Evolutionary conservation across 179 eudicot species (phyloP), one percentile per base, ranked within the genome.

Genomic region (Silene noctiflora): DNA sequence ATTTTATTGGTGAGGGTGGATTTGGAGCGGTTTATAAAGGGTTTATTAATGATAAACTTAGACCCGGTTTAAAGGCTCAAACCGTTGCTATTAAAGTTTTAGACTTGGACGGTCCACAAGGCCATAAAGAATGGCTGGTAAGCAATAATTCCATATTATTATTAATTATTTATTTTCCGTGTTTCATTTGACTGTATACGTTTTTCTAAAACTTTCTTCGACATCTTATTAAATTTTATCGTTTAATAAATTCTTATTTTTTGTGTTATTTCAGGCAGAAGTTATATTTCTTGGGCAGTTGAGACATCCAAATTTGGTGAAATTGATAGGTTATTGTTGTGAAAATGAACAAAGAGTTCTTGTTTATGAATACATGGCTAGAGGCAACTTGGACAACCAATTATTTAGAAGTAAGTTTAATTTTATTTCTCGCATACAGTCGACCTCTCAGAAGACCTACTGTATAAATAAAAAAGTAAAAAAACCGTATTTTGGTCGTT

Each of bases 21-120:
- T 94, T 94, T 22, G 98, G 98, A 10, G 96, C 96, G 0, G 98
- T 94, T 51, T 82, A 94, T 65, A 94, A 94, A 76, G 98, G 98
- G 80, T 94, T 92, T 78, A 80, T 89, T 19, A 88, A 87, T 73
- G 93, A 88, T 12, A 83, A 82, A 78, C 39, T 88, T 63, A 84
- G 90, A 42, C 87, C 93, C 2, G 95, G 96, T 12, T 83, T 93
- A 82, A 80, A 81, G 75, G 88, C 98, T 70, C 97, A 93, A 73
- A 86, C 87, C 5, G 96, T 93, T 14, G 98, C 98, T 65, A 94
- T 94, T 73, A 94, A 94, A 85, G 79, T 87, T 58, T 84, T 94
- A 51, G 93, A 94, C 75, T 86, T 91, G 88, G 97, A 91, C 80
- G 97, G 98, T 19, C 71, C 81, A 58, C 98, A 94, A 76, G 98